Conservation (phyloP, 495 filamentous ascomycete genomes). For the Penicillium robsamsonii region DNA sequence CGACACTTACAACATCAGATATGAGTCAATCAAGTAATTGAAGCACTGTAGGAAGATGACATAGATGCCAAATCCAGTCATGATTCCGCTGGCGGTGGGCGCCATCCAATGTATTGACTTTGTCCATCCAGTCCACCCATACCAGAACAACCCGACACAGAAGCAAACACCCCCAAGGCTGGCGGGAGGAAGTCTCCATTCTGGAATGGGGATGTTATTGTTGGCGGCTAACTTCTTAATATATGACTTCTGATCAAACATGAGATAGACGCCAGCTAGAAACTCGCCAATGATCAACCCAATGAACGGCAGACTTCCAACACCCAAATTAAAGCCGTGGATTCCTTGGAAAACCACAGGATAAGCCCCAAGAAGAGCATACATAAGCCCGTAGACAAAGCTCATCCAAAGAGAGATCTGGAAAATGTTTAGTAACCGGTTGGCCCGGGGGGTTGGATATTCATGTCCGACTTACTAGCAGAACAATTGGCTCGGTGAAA, state of each 20-base stretch:
- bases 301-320: slow-evolving; percentile 41
- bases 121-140: slow-evolving; percentile 41
- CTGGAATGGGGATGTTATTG: slow-evolving; percentile 34
- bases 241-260: slow-evolving; percentile 30
- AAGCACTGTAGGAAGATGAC: slow-evolving; percentile 41
- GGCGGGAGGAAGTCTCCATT: slow-evolving; percentile 43
- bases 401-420: slow-evolving; percentile 47
- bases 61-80: slow-evolving; percentile 36
- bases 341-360: slow-evolving; percentile 41
- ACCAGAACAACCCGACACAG: slow-evolving; percentile 55
- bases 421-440: slow-evolving; percentile 32
- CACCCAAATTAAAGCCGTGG: slow-evolving; percentile 39
- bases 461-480: too few species aligned
- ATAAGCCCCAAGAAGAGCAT: slow-evolving; percentile 40
- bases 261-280: slow-evolving; percentile 28
- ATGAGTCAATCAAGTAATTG: slow-evolving; percentile 43
- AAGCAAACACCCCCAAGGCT: slow-evolving; percentile 50
- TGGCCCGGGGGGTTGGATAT: too few species aligned
- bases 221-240: slow-evolving; percentile 31
- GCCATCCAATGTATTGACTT: slow-evolving; percentile 40
- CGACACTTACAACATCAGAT: slow-evolving; percentile 64
- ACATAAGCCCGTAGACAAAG: slow-evolving; percentile 49
- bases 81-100: slow-evolving; percentile 34
- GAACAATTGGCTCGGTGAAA: slow-evolving; percentile 43
- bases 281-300: slow-evolving; percentile 41